These are phyloP conservation scores for Buddleja alternifolia DNA, from an alignment of 257 asterid species.

Conservation along the genomic window DNA sequence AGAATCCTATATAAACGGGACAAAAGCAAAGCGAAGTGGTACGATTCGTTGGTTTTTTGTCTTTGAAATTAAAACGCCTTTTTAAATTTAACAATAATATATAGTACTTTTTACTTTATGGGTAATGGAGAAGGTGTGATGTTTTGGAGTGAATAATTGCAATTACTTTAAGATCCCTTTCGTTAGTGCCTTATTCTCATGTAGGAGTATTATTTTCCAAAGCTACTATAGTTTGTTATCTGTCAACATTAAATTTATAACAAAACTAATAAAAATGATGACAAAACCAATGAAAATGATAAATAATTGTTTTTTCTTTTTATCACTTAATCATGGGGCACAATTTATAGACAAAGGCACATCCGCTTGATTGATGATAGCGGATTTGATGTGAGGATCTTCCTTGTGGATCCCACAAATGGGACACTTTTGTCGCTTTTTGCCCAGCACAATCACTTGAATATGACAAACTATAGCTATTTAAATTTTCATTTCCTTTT, in stretches of 20 bases:
- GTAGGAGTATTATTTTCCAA: conserved; percentile 15
- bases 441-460: conserved; percentile 28
- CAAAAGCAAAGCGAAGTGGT: too few species aligned
- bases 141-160: conserved; percentile 19
- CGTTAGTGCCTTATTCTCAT: conserved; percentile 25
- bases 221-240: conserved; percentile 29
- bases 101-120: too few species aligned
- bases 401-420: conserved; percentile 33
- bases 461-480: not conserved
- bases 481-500: too few species aligned
- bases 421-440: conserved; percentile 48
- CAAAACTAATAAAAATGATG: conserved; percentile 12
- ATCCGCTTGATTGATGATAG: conserved; percentile 17
- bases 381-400: conserved; percentile 36
- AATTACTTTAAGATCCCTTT: conserved; percentile 28
- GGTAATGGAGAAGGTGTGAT: too few species aligned
- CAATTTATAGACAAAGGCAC: too few species aligned
- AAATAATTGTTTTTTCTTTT: too few species aligned
- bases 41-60: too few species aligned
- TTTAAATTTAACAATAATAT: too few species aligned
- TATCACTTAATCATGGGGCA: too few species aligned
- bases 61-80: too few species aligned
- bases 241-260: conserved; percentile 29
- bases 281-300: too few species aligned
- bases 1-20: too few species aligned